A percentile compares a stretch with the other conserved stretches of the same genome.
Conservation (phyloP, 176 grass and related monocot species). For the Raddia distichophylla region DNA sequence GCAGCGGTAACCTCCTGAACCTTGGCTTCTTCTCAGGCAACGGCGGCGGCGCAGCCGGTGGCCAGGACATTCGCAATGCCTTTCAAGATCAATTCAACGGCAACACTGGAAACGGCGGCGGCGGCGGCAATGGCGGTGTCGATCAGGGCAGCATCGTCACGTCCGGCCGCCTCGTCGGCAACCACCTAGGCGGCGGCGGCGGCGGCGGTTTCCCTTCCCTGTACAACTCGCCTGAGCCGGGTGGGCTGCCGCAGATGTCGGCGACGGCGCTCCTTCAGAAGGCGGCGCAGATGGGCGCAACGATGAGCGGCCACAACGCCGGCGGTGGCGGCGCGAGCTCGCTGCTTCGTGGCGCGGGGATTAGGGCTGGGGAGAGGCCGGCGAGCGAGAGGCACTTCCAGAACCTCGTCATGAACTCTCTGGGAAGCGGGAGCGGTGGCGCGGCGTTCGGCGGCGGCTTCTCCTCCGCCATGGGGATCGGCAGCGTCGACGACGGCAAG, state of each 20-base stretch:
- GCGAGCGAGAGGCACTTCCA: conserved; percentile 70
- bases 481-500: conserved; percentile 53
- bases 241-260: conserved; percentile 63
- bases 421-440: conserved; percentile 41
- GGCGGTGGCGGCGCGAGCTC: conserved; percentile 29
- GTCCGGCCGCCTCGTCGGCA: conserved; percentile 31
- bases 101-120: conserved; percentile 19
- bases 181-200: conserved; percentile 21
- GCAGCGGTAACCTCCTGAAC: conserved; percentile 56
- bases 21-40: conserved; percentile 66
- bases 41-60: background rate
- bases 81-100: conserved; percentile 54
- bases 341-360: conserved; percentile 56
- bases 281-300: conserved; percentile 85
- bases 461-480: background rate
- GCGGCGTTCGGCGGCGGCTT: conserved; percentile 40
- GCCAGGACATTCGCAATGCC: conserved; percentile 51
- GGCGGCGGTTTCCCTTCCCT: conserved; percentile 32
- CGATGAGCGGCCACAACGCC: conserved; percentile 41
- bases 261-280: conserved; percentile 92
- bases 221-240: conserved; percentile 35
- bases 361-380: conserved; percentile 31
- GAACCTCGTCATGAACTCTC: conserved; percentile 73
- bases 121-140: background rate
- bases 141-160: conserved; percentile 25